These are phyloP conservation scores for Pseudopithomyces chartarum DNA, from an alignment of 2,329 filamentous ascomycete species.

Conservation along the genomic window DNA sequence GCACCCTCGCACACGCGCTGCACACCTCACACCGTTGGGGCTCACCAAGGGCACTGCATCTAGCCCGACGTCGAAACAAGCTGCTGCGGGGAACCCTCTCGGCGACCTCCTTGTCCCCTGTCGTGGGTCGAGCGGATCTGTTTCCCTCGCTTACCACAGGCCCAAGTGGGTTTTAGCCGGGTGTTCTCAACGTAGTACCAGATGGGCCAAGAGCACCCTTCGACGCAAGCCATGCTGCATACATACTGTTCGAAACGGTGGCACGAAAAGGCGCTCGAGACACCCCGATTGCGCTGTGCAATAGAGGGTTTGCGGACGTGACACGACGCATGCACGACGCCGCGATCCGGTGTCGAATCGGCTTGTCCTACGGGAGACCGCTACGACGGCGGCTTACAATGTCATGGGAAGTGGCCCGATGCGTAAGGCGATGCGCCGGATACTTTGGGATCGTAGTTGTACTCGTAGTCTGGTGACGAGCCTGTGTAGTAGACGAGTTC, in stretches of 20 bases:
- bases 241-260: constrained; percentile 25
- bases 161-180: constrained; percentile 21
- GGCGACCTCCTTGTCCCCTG: not conserved
- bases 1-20: not conserved
- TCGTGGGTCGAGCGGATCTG: not conserved
- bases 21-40: not conserved
- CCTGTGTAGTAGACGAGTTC: constrained; percentile 29
- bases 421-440: constrained; percentile 21
- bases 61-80: constrained; percentile 7
- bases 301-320: constrained; percentile 23
- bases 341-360: constrained; percentile 11
- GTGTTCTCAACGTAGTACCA: constrained; percentile 12
- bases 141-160: constrained; percentile 24
- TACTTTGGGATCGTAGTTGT: constrained; percentile 29
- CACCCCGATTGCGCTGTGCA: constrained; percentile 18
- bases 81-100: not conserved
- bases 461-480: constrained; percentile 28
- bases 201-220: constrained; percentile 17
- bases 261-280: constrained; percentile 30
- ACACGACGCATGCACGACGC: constrained; percentile 12
- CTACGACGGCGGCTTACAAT: constrained; percentile 14
- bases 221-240: constrained; percentile 24
- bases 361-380: constrained; percentile 3
- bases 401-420: constrained; percentile 21
- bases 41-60: not conserved